Base-by-base conservation (phyloP, 176 grass and related monocot species). In the Hyparrhenia diplandra region DNA sequence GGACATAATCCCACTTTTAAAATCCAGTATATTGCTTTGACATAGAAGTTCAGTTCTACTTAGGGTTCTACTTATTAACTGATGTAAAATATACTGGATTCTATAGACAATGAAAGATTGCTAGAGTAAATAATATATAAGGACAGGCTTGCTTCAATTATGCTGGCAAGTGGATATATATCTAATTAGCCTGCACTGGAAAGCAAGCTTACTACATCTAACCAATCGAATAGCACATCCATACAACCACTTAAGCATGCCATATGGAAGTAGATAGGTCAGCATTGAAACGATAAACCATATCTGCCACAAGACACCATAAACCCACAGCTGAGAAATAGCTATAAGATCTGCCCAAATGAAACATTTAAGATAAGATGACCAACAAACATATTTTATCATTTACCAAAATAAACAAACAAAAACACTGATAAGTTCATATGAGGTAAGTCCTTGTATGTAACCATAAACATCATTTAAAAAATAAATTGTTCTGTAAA, bases 31-130 rank as follows among this genome's bases (percentile, higher is more conserved):
- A 81, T 8, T 34, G 42, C 10, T 66, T 28, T 1, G 5, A 8
- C 61, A 16, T 67, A 65, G 28, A 16, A 78, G 43, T 66, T 34
- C 3, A 16, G 36, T 75, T 58, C 21, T n/a, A n/a, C n/a, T n/a
- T n/a, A n/a, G n/a, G n/a, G n/a, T n/a, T n/a, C n/a, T 75, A 75
- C 46, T 58, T 40, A 68, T n/a, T 57, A 76, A 60, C 5, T 35
- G 18, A 55, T 13, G 11, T 67, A 9, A 35, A 21, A 67, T 67
- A 36, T 67, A 21, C 7, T 11, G 32, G 17, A 67, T 35, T 54
- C 28, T 47, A 65, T 49, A 25, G 28, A 49, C 13, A 67, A 27
- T 54, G 43, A 54, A 67, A 80, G 41, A 24, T 49, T 66, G 10
- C 31, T 75, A 37, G 5, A 75, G 51, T 13, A 49, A 36, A 21